phyloP scores from a whole-genome alignment of 2,329 filamentous ascomycete species.

The Colletotrichum liaoningense region DNA sequence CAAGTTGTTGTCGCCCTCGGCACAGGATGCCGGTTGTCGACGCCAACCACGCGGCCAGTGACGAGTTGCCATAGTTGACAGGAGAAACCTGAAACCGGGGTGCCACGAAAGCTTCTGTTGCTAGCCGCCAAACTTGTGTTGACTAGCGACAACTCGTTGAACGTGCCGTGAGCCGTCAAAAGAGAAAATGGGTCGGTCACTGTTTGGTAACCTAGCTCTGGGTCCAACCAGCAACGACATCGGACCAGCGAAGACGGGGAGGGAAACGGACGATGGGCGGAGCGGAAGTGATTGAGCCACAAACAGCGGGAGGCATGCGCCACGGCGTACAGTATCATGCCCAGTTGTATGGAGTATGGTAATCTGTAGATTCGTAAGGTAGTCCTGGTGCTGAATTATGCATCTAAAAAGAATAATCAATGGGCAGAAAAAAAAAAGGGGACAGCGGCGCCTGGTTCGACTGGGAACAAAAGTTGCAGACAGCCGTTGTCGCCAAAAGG shows the following conservation, averaged over 20 bases:
- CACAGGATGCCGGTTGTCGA: background rate
- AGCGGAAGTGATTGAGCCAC: constrained; percentile 20
- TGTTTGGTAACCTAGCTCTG: background rate
- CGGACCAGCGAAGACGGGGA: background rate
- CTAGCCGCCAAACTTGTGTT: constrained; percentile 21
- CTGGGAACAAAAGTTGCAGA: constrained; percentile 1
- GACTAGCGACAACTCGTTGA: background rate
- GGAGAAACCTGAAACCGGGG: constrained; percentile 25
- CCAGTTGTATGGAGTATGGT: background rate
- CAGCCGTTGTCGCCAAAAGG: constrained; percentile 8
- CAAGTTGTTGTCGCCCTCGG: background rate
- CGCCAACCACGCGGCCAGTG: constrained; percentile 20
- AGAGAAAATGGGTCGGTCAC: background rate
- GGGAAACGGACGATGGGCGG: constrained; percentile 16
- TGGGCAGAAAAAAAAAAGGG: background rate
- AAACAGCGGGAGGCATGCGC: background rate
- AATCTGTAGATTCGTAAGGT: no score
- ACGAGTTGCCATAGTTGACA: constrained; percentile 16
- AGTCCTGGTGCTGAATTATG: background rate
- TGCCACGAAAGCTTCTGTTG: constrained; percentile 5
- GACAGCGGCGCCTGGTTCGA: background rate
- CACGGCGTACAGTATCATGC: constrained; percentile 3
- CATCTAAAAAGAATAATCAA: background rate
- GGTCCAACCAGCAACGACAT: background rate
- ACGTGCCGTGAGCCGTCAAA: background rate